Evolutionary conservation across 2,329 filamentous ascomycete species (phyloP).

Genomic region (Stagonosporopsis tanaceti): DNA sequence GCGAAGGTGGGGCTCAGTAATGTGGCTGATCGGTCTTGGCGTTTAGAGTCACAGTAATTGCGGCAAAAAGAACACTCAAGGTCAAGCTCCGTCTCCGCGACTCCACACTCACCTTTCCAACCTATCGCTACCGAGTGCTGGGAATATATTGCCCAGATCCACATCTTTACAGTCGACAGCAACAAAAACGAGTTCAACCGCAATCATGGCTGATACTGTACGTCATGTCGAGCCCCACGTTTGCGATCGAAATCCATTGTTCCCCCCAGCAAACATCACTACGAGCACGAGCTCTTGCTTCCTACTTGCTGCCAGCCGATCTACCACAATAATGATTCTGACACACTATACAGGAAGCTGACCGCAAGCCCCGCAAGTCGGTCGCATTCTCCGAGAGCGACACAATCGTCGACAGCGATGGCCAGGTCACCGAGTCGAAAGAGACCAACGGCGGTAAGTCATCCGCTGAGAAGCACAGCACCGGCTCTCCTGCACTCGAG

Average conservation of each 20-base stretch:
- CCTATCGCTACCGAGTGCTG: slow-evolving; percentile 12
- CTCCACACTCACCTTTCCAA: slow-evolving; percentile 17
- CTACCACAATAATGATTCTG: slow-evolving; percentile 21
- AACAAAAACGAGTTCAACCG: slow-evolving; percentile 37
- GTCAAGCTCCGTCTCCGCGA: slow-evolving; percentile 21
- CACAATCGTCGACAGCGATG: slow-evolving; percentile 88
- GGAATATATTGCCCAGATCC: not conserved
- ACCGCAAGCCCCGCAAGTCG: slow-evolving; percentile 85
- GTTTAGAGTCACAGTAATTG: slow-evolving; percentile 20
- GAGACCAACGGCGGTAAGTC: slow-evolving; percentile 76
- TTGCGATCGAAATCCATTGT: slow-evolving; percentile 32
- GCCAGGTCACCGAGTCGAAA: slow-evolving; percentile 79
- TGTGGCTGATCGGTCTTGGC: slow-evolving; percentile 24
- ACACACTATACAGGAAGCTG: slow-evolving; percentile 51
- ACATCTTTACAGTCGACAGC: slow-evolving; percentile 10
- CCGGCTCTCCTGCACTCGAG: slow-evolving; percentile 25
- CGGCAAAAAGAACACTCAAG: slow-evolving; percentile 28
- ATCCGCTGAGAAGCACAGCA: slow-evolving; percentile 76
- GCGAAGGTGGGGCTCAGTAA: slow-evolving; percentile 34
- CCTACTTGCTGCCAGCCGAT: not conserved
- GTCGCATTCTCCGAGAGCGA: slow-evolving; percentile 92
- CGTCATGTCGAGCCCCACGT: slow-evolving; percentile 40
- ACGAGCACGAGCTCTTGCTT: not conserved
- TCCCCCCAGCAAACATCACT: not conserved
- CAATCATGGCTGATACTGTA: slow-evolving; percentile 62